Evolutionary conservation across 352 stramenopile genomes (phyloP).

Genomic region (Pythium chondricola): DNA sequence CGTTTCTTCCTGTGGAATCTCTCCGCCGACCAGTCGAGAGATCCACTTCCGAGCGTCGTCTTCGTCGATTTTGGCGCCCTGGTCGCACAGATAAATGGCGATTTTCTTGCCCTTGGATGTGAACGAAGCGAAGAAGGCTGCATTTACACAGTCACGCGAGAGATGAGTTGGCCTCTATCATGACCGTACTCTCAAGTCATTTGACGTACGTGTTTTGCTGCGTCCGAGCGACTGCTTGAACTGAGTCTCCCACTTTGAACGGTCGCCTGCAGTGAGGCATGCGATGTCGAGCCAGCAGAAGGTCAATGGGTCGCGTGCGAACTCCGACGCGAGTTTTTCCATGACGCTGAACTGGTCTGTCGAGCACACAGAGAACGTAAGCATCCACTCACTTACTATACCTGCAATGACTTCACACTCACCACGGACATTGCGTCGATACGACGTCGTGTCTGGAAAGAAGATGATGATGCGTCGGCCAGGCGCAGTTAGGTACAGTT

Average conservation of each 20-base stretch:
- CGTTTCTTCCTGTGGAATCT: slow-evolving; percentile 42
- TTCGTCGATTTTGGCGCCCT: slow-evolving; percentile 11
- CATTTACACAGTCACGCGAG: too few relatives aligned
- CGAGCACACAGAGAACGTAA: neutral
- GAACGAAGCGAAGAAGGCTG: slow-evolving; percentile 53
- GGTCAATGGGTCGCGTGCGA: slow-evolving; percentile 63
- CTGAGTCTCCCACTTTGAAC: slow-evolving; percentile 38
- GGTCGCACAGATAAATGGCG: slow-evolving; percentile 21
- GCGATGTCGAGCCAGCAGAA: slow-evolving; percentile 74
- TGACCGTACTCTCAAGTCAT: too few relatives aligned
- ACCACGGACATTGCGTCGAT: slow-evolving; percentile 56
- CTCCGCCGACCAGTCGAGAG: slow-evolving; percentile 46
- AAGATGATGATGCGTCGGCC: slow-evolving; percentile 59
- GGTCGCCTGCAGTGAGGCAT: slow-evolving; percentile 20
- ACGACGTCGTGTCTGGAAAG: slow-evolving; percentile 36
- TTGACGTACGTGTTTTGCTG: slow-evolving; percentile 24
- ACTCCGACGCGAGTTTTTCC: slow-evolving; percentile 60
- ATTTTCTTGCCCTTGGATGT: slow-evolving; percentile 67
- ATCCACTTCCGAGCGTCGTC: slow-evolving; percentile 59
- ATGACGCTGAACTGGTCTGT: slow-evolving; percentile 65
- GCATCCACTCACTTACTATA: neutral
- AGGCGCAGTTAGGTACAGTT: slow-evolving; percentile 52
- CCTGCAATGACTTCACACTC: neutral
- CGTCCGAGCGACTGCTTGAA: slow-evolving; percentile 18
- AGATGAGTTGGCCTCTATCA: too few relatives aligned